Percentiles rank a stretch among this genome's conserved stretches.
Evolutionary conservation across 2,329 filamentous ascomycete species (phyloP).

Genomic region (Diplodia corticola): DNA sequence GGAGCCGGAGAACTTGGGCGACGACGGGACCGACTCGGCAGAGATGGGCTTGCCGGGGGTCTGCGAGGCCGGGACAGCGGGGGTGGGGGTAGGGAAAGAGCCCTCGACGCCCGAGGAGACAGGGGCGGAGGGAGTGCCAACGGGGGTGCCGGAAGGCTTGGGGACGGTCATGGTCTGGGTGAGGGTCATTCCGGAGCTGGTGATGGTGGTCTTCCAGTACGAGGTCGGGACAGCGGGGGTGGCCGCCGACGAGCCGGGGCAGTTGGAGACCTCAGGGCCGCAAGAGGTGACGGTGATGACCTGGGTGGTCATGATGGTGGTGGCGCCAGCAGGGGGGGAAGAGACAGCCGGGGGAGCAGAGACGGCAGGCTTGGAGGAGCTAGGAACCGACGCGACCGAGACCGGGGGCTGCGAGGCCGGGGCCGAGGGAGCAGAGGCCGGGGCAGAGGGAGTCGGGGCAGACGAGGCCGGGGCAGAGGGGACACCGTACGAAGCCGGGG

Average conservation of each 20-base stretch:
- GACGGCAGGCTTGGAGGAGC: background rate
- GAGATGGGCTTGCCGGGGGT: slow-evolving; percentile 6
- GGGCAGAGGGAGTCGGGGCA: background rate
- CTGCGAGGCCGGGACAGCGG: background rate
- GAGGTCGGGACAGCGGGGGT: background rate
- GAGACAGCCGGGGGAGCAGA: slow-evolving; percentile 1
- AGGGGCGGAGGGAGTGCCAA: background rate
- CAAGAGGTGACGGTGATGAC: slow-evolving; percentile 18
- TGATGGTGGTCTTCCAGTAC: background rate
- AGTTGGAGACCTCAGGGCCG: slow-evolving; percentile 24
- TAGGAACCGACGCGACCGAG: background rate
- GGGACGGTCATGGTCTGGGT: background rate
- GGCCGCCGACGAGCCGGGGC: slow-evolving; percentile 26
- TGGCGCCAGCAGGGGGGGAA: background rate
- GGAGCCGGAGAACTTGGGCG: background rate
- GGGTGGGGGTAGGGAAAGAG: background rate
- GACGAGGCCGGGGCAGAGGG: background rate
- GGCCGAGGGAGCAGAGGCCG: background rate
- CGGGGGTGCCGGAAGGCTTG: background rate
- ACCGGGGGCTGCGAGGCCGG: background rate
- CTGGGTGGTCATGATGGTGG: slow-evolving; percentile 15
- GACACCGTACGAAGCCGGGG: background rate
- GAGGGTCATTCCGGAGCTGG: background rate
- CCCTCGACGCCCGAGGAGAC: background rate
- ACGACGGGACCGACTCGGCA: background rate